phyloP scores from a whole-genome alignment of 305 asterid genomes.

The Galium porrigens region DNA sequence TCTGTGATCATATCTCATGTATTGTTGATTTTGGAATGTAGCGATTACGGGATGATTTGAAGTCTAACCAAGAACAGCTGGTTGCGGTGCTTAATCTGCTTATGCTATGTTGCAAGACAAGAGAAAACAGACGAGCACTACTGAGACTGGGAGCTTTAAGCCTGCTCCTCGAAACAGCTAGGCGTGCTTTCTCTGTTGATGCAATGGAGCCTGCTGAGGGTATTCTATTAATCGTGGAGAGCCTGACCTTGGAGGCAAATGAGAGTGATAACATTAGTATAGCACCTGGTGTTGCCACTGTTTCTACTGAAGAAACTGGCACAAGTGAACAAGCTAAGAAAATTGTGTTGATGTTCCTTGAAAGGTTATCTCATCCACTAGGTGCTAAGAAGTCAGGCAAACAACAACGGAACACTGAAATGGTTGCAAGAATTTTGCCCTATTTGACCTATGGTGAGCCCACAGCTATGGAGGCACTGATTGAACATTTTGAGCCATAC shows the following conservation, averaged over 20 bases:
- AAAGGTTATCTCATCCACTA: slow-evolving; percentile 85
- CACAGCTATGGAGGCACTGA: slow-evolving; percentile 90
- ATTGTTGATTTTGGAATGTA: slow-evolving; percentile 29
- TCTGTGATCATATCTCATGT: not conserved
- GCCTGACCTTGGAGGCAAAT: slow-evolving; percentile 89
- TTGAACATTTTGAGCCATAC: slow-evolving; percentile 92
- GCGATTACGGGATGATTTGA: slow-evolving; percentile 85
- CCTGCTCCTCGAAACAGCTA: slow-evolving; percentile 88
- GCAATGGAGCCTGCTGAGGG: slow-evolving; percentile 99
- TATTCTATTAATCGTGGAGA: slow-evolving; percentile 81
- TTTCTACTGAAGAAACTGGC: slow-evolving; percentile 74
- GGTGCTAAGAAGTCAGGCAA: slow-evolving; percentile 79
- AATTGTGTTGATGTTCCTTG: slow-evolving; percentile 87
- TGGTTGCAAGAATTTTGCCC: slow-evolving; percentile 99
- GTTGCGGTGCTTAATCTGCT: slow-evolving; percentile 81
- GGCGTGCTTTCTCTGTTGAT: slow-evolving; percentile 91
- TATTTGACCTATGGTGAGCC: slow-evolving; percentile 96
- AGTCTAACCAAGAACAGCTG: slow-evolving; percentile 82
- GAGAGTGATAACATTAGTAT: slow-evolving; percentile 78
- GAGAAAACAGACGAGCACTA: slow-evolving; percentile 75
- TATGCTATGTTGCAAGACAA: slow-evolving; percentile 91
- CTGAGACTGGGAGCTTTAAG: slow-evolving; percentile 74
- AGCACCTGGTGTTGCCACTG: slow-evolving; percentile 56
- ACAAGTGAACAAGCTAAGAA: slow-evolving; percentile 95
- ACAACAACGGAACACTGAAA: slow-evolving; percentile 96